Evolutionary conservation across 108 stramenopile genomes (phyloP).

Genomic region (Cyclotella kingstonii): DNA sequence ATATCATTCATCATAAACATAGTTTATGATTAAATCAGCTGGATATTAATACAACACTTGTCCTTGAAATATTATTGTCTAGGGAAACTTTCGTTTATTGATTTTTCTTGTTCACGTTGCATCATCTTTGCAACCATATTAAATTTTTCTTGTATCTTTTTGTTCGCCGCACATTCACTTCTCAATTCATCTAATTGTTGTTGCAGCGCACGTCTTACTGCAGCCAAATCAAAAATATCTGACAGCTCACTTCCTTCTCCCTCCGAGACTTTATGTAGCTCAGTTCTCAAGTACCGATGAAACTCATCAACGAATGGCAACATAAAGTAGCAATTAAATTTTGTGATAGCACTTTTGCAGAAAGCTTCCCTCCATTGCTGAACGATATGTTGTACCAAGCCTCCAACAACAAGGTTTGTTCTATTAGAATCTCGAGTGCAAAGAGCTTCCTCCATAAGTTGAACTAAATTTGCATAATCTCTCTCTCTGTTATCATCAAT

Average conservation of each 20-base stretch:
- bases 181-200: conserved; percentile 64
- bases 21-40: conserved; percentile 1
- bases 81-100: conserved; percentile 34
- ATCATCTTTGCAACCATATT: conserved; percentile 70
- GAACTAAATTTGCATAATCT: conserved; percentile 75
- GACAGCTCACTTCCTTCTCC: conserved; percentile 50
- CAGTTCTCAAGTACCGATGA: conserved; percentile 71
- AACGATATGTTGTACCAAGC: conserved; percentile 89
- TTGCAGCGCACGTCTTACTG: conserved; percentile 53
- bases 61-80: conserved; percentile 1
- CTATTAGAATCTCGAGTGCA: conserved; percentile 75
- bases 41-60: not conserved
- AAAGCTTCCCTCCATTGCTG: conserved; percentile 84
- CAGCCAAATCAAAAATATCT: conserved; percentile 68
- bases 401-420: conserved; percentile 80
- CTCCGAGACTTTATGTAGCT: conserved; percentile 71
- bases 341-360: conserved; percentile 79
- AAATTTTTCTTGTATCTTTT: conserved; percentile 82
- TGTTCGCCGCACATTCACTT: conserved; percentile 83
- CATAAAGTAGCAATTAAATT: conserved; percentile 95
- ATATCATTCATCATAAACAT: not conserved
- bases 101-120: conserved; percentile 56
- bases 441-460: conserved; percentile 88
- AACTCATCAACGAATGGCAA: conserved; percentile 91
- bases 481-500: conserved; percentile 57